Evolutionary conservation across 2,329 filamentous ascomycete species (phyloP), one percentile per base, ranked within the genome.

Genomic region (Fusarium marasasianum): DNA sequence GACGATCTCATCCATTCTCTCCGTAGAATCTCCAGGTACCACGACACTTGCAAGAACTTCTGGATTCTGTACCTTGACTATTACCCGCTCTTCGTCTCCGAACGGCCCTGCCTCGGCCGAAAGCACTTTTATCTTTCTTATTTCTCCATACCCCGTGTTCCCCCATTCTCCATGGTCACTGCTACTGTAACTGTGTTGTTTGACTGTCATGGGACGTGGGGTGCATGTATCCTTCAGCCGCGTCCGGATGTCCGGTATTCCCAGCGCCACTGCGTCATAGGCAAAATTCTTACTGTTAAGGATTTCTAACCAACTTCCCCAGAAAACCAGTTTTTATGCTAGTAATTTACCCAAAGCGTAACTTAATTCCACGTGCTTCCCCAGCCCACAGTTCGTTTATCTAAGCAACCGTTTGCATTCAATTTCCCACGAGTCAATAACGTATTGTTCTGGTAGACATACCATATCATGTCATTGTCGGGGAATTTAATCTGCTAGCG

Each of bases 61-160:
- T 33, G 24, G n/a, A 24, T 6, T 9, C 38, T 5, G 37, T 64
- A 50, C 62, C 43, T 24, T 2, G 3, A 20, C 5, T 2, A 24
- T 14, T 51, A 35, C 40, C 33, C 43, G 44, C 38, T 40, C 18
- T 58, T 57, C n/a, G 31, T 41, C 13, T 59, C 72, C 72, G 65
- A 66, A 31, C 72, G 72, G 72, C 51, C 72, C 72, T 75, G 58
- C 72, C 43, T 75, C 72, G 72, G 72, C 51, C 72, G 64, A 72
- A 74, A 70, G 22, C 18, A 22, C 8, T 37, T 31, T 48, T 45
- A 58, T 48, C 40, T 53, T 43, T 33, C 31, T n/a, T 65, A 18
- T 40, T 60, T 47, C 56, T 53, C 56, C 63, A 67, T 24, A 33
- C 54, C 64, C 71, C 60, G 12, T 47, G 17, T 37, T 62, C 72